Base-by-base conservation (phyloP, 192 early-diverging fungal species). In the Gryganskiella cystojenkinii region DNA sequence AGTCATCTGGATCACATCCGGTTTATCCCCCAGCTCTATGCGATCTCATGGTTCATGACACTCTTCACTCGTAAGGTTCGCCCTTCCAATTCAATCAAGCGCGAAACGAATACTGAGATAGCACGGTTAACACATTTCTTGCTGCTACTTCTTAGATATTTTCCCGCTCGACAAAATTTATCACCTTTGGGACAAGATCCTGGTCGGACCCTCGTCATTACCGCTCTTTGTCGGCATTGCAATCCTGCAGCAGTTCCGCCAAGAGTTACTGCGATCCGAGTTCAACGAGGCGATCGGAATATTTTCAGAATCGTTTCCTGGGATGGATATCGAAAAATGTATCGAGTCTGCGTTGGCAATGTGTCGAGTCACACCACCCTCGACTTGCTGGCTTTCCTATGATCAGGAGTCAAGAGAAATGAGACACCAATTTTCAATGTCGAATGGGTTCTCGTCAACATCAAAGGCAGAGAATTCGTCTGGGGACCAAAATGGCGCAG, bases 11-110 rank as follows among this genome's bases (percentile, higher is more conserved):
- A 82, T 34, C 71, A 63, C 24, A 88, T 93, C 55, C 88, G 86
- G 0, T 88, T 92, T 56, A 70, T 82, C 7, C 91, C 92, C 13
- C 88, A 93, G 30, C 76, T 95, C 24, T 95, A 90, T 71, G 93
- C 92, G 6, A 91, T 95, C 34, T 88, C 90, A 31, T 95, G 93
- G 92, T 91, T 95, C 64, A 83, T 95, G 81, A 95, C 93, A 1
- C 61, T 95, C 27, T 95, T 92, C 71, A 91, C 93, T 9, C 92
- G 91, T 91, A 86, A 90, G 83, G 78, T 43, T 61, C 19, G 42
- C 4, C 24, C 10, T n/a, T n/a, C n/a, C n/a, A n/a, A n/a, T n/a
- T n/a, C n/a, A n/a, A n/a, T n/a, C n/a, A n/a, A n/a, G n/a, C n/a
- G n/a, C n/a, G n/a, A n/a, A n/a, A n/a, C n/a, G n/a, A n/a, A n/a